Conservation (phyloP, 495 filamentous ascomycete genomes). For the Beverwykella pulmonaria region DNA sequence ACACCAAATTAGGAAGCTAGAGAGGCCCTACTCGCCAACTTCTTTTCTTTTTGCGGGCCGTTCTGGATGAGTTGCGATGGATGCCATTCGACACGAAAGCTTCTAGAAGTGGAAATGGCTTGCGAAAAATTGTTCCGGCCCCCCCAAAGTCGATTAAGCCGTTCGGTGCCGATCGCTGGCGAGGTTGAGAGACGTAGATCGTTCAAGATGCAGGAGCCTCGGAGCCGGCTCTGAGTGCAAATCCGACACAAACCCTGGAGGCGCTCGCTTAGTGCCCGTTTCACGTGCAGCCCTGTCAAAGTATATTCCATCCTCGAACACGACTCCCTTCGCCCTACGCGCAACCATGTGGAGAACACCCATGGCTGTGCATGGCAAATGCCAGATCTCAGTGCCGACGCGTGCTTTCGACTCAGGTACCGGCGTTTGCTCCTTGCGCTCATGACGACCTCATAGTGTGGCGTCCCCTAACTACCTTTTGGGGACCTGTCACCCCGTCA, state of each 20-base stretch:
- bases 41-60: background rate
- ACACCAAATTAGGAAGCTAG: too few species aligned
- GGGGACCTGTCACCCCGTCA: too few species aligned
- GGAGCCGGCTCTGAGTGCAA: too few species aligned
- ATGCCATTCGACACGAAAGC: too few species aligned
- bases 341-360: background rate
- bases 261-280: background rate
- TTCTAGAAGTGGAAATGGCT: background rate
- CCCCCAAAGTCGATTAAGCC: background rate
- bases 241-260: background rate
- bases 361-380: background rate
- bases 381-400: background rate
- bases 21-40: too few species aligned
- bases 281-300: background rate
- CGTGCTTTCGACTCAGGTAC: background rate
- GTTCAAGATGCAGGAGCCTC: background rate
- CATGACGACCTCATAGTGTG: background rate
- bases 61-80: too few species aligned
- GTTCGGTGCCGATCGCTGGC: background rate
- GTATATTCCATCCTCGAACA: background rate
- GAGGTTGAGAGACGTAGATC: background rate
- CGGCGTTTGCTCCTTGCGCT: background rate
- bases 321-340: background rate
- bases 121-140: too few species aligned
- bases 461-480: background rate